Evolutionary conservation across 352 stramenopile genomes (phyloP), one percentile per base, ranked within the genome.

Genomic region (Albugo candida): DNA sequence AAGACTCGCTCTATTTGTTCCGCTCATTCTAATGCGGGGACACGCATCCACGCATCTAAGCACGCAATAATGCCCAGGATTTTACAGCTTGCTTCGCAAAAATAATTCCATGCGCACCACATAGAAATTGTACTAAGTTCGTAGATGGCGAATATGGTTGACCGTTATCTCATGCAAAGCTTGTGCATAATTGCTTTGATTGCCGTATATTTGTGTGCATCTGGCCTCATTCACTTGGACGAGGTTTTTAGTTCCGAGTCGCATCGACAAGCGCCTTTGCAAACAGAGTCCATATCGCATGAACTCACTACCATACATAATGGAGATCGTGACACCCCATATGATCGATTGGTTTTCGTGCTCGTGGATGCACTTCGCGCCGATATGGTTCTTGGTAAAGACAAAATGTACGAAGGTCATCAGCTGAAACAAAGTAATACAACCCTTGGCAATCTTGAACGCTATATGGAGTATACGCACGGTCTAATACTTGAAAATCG

Each of bases 311-410:
- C 17, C 47, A 16, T 40, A 45, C 24, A 31, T 10, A 31, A 31
- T 31, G 24, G 24, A 8, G 8, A 31, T 41, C 36, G 56, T 44
- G 51, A 16, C 19, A 46, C 27, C 6, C 51, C 46, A 8, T 93
- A 83, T 43, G 81, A 85, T 47, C 70, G 81, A 11, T 55, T 93
- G 8, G 73, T 93, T 17, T 52, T 93, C 51, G 77, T 93, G 41
- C 64, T 93, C 10, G 81, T 93, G 51, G 81, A 93, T 50, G 81
- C 81, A 0, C 43, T 93, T 27, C 73, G 81, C 14, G 81, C 81
- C 36, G 81, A 93, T 47, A 92, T 93, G 79, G 79, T 92, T 37
- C 56, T 92, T 6, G 74, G 76, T 2, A 79, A 61, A 36, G 57
- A 60, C 21, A 58, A 64, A 18, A 67, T 92, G 52, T 70, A 61